Conservation (phyloP, 805 yeast species). For the Metschnikowia koreensis region DNA sequence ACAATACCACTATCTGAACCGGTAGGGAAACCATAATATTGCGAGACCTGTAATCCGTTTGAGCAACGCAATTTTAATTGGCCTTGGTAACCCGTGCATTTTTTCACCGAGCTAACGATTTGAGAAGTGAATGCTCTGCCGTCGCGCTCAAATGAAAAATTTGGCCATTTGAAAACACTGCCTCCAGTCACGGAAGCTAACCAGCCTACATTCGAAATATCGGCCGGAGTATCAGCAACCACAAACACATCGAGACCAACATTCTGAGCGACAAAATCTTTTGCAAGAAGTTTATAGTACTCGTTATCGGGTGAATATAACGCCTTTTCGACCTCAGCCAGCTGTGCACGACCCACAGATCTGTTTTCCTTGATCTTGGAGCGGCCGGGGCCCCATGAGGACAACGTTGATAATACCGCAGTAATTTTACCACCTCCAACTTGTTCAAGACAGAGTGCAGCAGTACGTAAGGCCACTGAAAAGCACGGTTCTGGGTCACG, state of each 20-base stretch:
- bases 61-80: constrained; percentile 84
- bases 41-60: constrained; percentile 75
- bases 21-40: constrained; percentile 60
- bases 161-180: constrained; percentile 56
- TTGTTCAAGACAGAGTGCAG: constrained; percentile 55
- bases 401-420: constrained; percentile 63
- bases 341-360: constrained; percentile 39
- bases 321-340: constrained; percentile 46
- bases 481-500: constrained; percentile 63
- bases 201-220: constrained; percentile 69
- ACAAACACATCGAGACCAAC: constrained; percentile 79
- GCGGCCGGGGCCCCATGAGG: constrained; percentile 80
- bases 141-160: constrained; percentile 67
- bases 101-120: constrained; percentile 49
- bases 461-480: constrained; percentile 76
- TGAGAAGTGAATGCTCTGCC: constrained; percentile 63
- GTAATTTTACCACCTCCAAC: constrained; percentile 86
- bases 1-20: constrained; percentile 20
- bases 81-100: constrained; percentile 70
- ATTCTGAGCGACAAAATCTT: constrained; percentile 52
- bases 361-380: constrained; percentile 46
- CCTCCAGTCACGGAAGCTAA: constrained; percentile 76
- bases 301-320: constrained; percentile 58
- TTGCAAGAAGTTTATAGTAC: constrained; percentile 59
- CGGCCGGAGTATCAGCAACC: constrained; percentile 62